Base-by-base conservation (phyloP, 305 asterid species). In the Ajuga reptans region DNA sequence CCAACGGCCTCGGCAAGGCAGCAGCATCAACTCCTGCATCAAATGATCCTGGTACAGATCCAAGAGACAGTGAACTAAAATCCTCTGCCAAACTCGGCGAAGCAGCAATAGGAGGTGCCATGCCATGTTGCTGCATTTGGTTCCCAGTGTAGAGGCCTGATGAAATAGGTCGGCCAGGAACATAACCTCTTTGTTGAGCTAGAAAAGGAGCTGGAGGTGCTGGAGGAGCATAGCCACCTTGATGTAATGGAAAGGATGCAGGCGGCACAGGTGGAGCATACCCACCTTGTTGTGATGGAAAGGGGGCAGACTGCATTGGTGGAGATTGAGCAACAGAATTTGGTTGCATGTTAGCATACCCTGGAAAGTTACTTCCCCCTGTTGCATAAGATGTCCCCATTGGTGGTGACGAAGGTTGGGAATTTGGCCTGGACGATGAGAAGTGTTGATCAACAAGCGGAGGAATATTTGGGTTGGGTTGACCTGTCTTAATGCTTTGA, bases 1-100 rank as follows among this genome's bases (percentile, higher is more conserved):
- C 96, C 85, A 86, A 79, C 55, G 99, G 99, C 86, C 99, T 91
- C 4, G 97, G 97, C 77, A 91, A 84, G 76, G 87, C 78, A 59
- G 88, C 84, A 46, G 78, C 61, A 77, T 89, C 98, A 66, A 88
- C 70, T 73, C 96, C 95, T 9, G 97, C 33, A 78, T 86, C 96
- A 83, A 72, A 87, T 34, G 97, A 84, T 80, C 99, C 99, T 18
- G 98, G 99, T 67, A 74, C 90, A 75, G 99, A 83, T 71, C 96
- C 96, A 71, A 94, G 84, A 61, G 97, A 84, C 33, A 94, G 96
- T 29, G 98, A 91, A 76, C 77, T 85, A 83, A 94, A 94, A 84
- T 94, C 97, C 79, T 94, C 98, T 36, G 80, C 87, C 86, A 91
- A 74, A 37, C 86, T 88, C 73, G 84, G 96, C 47, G 85, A 73